Base-by-base conservation (phyloP, 1,284 basidiomycete genomes). In the Inonotus obliquus region DNA sequence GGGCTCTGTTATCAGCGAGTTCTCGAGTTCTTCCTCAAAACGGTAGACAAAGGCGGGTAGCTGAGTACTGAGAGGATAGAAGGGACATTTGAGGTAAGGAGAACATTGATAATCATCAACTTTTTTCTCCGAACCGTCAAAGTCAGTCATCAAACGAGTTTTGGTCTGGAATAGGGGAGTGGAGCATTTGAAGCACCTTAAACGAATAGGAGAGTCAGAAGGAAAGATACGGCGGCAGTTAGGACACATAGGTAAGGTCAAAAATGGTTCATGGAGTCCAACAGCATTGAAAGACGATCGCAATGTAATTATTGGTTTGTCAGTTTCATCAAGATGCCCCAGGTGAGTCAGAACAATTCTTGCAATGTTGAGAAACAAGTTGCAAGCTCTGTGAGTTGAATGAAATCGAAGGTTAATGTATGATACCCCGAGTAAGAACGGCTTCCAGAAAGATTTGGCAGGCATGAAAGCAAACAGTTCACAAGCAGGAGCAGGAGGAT, bases 11-110 rank as follows among this genome's bases (percentile, higher is more conserved):
- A 7, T 11, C 14, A 11, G 14, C n/a, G 11, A 35, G 7, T 13
- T 37, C 32, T 54, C 60, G 54, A 35, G 53, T 19, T 53, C 52
- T 57, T 63, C 10, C 52, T 57, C 17, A 39, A 39, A 25, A 13
- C 53, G 38, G 19, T 32, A n/a, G 19, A 66, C 35, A n/a, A 65
- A 54, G 21, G 60, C 63, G 14, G 57, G 38, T 5, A 66, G 38
- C 23, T 54, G 57, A 17, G 11, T 37, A 37, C 49, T 47, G 4
- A 64, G 32, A n/a, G 60, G 17, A 13, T 29, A 35, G 32, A 54
- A 59, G 7, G 60, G 60, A 55, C 25, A 55, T 44, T 39, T 47
- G 3, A 60, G 53, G 13, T 4, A 4, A 47, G 59, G 53, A n/a
- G 14, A 2, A 5, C 10, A 3, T 21, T 19, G 41, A 10, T 2